Conservation (phyloP, 495 filamentous ascomycete species). For the Amniculicola lignicola region DNA sequence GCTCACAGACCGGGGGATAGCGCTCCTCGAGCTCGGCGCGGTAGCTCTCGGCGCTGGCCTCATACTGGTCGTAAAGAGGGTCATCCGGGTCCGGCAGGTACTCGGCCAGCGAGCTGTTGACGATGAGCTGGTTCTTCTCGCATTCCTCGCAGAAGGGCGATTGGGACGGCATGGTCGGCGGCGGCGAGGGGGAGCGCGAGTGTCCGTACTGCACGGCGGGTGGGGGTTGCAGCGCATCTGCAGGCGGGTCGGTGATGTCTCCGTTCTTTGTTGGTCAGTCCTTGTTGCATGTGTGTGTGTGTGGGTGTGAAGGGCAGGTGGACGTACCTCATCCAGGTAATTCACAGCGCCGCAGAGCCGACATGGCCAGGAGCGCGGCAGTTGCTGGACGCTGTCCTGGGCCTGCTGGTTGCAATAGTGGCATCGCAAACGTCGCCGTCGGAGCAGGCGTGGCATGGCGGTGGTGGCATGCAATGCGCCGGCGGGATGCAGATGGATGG, state of each 20-base stretch:
- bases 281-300: no score
- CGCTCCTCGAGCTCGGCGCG: slow-evolving; percentile 63
- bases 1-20: slow-evolving; percentile 80
- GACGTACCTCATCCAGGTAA: slow-evolving; percentile 65
- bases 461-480: no score
- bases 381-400: slow-evolving; percentile 25
- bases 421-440: slow-evolving; percentile 16
- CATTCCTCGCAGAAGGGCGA: slow-evolving; percentile 75
- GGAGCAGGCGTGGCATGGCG: slow-evolving; percentile 17
- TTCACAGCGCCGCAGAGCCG: slow-evolving; percentile 54
- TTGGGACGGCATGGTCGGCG: slow-evolving; percentile 40
- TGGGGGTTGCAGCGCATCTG: slow-evolving; percentile 18
- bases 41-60: slow-evolving; percentile 57
- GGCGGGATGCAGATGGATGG: no score
- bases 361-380: slow-evolving; percentile 24
- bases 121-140: slow-evolving; percentile 76
- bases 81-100: slow-evolving; percentile 69
- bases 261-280: slow-evolving; percentile 63
- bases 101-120: slow-evolving; percentile 62
- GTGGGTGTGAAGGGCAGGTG: no score
- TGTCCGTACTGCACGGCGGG: slow-evolving; percentile 36
- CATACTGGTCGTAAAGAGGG: slow-evolving; percentile 57
- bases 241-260: slow-evolving; percentile 79
- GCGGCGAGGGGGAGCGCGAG: slow-evolving; percentile 31
- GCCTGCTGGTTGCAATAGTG: slow-evolving; percentile 14